Base-by-base conservation (phyloP, 345 rosid species). In the Aethionema arabicum region DNA sequence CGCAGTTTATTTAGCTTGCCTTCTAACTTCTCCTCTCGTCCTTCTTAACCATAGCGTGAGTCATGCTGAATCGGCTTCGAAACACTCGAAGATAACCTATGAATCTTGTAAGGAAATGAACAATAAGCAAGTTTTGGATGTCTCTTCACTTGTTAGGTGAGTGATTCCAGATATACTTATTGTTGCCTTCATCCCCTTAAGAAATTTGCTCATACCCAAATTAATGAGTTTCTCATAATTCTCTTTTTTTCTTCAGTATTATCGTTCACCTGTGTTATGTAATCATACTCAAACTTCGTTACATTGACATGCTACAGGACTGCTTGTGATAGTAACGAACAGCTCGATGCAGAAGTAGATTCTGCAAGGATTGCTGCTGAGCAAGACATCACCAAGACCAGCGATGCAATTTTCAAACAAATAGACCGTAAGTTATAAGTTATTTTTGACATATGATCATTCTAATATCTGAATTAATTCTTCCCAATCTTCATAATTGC, bases 401-500 rank as follows among this genome's bases (percentile, higher is more conserved):
- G 67, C 4, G 74, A 80, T 15, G 87, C 88, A 42, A 44, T 82
- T 5, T 68, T 80, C 57, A 75, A 82, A 43, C 80, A 77, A 44
- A 77, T 85, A 43, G 81, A 82, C 27, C 37, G 99, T 95, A 60
- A 86, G 97, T 73, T 32, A 50, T 95, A 60, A 86, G 97, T 73
- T 32, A 50, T 62, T 32, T 50, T 47, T 63, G 37, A 2, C 27
- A 0, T 36, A 42, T 59, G 40, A 35, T 67, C 29, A 57, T 31
- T 36, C n/a, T n/a, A n/a, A n/a, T n/a, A n/a, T 39, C 8, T 30
- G 39, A 7, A 35, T n/a, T 37, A 47, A 56, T n/a, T 21, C 35
- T 8, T 12, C 6, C 33, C 11, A 21, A 33, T 45, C 36, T 66
- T 5, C 7, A 31, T 49, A 11, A 33, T 63, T 62, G 47, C 27